Conservation (phyloP, 371 early-diverging fungal genomes). For the Rhizopus stolonifer region DNA sequence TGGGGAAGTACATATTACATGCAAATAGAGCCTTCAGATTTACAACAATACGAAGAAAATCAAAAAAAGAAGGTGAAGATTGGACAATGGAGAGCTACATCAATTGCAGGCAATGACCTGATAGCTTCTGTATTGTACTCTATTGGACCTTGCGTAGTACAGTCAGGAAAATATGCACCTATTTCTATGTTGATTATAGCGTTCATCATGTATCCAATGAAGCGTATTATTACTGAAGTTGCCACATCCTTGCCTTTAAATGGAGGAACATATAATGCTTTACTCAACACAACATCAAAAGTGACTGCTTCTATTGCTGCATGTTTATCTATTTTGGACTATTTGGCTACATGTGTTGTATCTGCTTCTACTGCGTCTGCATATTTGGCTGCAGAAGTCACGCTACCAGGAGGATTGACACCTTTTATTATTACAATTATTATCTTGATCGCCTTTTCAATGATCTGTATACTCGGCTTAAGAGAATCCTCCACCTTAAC, state of each 20-base stretch:
- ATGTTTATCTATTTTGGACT: conserved; percentile 48
- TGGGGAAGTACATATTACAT: conserved; percentile 51
- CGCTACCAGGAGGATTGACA: conserved; percentile 22
- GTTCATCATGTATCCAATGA: conserved; percentile 51
- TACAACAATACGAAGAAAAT: conserved; percentile 14
- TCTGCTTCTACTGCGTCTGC: conserved; percentile 57
- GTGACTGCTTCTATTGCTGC: conserved; percentile 52
- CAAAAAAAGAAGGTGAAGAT: conserved; percentile 19
- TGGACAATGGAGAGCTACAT: conserved; percentile 52
- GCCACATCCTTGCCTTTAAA: conserved; percentile 51
- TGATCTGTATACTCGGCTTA: conserved; percentile 38
- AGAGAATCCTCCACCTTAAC: conserved; percentile 48
- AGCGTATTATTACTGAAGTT: conserved; percentile 54
- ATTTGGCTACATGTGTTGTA: conserved; percentile 56
- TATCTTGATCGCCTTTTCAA: conserved; percentile 40
- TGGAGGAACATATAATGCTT: conserved; percentile 55
- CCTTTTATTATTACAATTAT: conserved; percentile 45
- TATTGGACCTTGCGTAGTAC: conserved; percentile 42
- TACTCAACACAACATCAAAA: conserved; percentile 51
- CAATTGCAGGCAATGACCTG: conserved; percentile 58
- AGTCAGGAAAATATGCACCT: conserved; percentile 56
- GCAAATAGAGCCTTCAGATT: conserved; percentile 34
- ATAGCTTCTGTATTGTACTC: conserved; percentile 57
- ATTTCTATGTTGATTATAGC: conserved; percentile 50
- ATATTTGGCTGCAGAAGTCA: conserved; percentile 48